Evolutionary conservation across 2,329 filamentous ascomycete species (phyloP).

Genomic region (Penicillium sclerotiorum): DNA sequence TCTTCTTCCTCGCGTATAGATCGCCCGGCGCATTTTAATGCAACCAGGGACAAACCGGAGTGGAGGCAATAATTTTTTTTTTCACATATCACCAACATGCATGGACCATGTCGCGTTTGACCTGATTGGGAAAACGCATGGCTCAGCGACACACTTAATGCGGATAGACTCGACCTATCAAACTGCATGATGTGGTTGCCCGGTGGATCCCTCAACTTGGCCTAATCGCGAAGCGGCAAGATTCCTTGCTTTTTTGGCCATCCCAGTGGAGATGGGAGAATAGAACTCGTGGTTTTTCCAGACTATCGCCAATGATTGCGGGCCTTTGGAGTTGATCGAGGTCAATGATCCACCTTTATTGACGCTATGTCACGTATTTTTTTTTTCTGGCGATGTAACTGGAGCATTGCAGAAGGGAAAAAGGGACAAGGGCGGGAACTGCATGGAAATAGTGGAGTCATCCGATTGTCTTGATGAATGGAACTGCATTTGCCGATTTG

Average conservation of each 20-base stretch:
- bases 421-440: background rate
- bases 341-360: too few relatives aligned
- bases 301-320: background rate
- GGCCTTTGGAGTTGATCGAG: too few relatives aligned
- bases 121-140: conserved; percentile 23
- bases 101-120: conserved; percentile 7
- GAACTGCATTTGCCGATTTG: conserved; percentile 16
- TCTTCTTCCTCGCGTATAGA: background rate
- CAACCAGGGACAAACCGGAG: background rate
- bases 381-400: too few relatives aligned
- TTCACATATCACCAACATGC: background rate
- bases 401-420: background rate
- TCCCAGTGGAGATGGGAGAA: background rate
- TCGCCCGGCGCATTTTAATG: background rate
- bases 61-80: background rate
- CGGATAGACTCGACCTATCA: conserved; percentile 5
- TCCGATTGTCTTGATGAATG: conserved; percentile 1
- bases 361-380: too few relatives aligned
- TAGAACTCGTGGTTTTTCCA: too few relatives aligned
- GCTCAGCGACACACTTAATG: conserved; percentile 16
- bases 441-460: background rate
- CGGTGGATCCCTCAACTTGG: background rate
- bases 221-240: conserved; percentile 15
- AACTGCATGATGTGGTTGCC: background rate
- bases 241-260: conserved; percentile 2